Percentiles rank a stretch among this genome's conserved stretches.
Evolutionary conservation across 306 rosid genomes (phyloP).

Genomic region (Trichosanthes cucumerina): DNA sequence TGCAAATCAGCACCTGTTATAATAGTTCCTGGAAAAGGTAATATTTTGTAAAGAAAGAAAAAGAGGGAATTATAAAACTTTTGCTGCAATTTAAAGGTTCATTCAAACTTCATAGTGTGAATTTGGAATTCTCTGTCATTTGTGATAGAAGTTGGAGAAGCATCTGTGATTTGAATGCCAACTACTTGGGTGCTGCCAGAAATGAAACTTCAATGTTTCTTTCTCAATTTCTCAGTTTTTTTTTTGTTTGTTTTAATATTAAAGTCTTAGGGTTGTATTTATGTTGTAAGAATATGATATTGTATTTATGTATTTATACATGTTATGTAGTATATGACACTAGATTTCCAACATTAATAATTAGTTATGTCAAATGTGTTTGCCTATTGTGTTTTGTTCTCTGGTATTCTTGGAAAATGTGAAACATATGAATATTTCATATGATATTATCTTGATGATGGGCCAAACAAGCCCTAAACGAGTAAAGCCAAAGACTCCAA

Average conservation of each 20-base stretch:
- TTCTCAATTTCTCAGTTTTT: neutral
- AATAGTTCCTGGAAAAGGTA: constrained; percentile 80
- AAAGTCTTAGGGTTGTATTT: neutral
- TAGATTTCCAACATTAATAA: neutral
- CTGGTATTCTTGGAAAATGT: neutral
- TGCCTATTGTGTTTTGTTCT: neutral
- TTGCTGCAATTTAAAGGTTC: neutral
- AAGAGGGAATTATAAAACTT: neutral
- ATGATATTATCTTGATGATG: too few relatives aligned
- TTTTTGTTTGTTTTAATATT: neutral
- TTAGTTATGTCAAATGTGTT: neutral
- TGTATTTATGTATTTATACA: neutral
- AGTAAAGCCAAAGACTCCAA: too few relatives aligned
- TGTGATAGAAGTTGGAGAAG: constrained; percentile 51
- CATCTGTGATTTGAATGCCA: constrained; percentile 29
- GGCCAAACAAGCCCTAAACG: too few relatives aligned
- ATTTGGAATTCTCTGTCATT: neutral
- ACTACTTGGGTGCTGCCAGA: neutral
- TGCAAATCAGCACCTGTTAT: constrained; percentile 76
- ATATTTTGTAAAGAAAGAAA: neutral
- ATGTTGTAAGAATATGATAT: neutral
- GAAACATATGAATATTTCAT: too few relatives aligned
- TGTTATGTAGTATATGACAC: neutral
- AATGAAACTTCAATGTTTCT: neutral
- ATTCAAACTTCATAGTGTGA: neutral